Percentiles rank a stretch among this genome's conserved stretches.
Conservation (phyloP, 2,329 filamentous ascomycete genomes). For the Fusarium sambucinum region DNA sequence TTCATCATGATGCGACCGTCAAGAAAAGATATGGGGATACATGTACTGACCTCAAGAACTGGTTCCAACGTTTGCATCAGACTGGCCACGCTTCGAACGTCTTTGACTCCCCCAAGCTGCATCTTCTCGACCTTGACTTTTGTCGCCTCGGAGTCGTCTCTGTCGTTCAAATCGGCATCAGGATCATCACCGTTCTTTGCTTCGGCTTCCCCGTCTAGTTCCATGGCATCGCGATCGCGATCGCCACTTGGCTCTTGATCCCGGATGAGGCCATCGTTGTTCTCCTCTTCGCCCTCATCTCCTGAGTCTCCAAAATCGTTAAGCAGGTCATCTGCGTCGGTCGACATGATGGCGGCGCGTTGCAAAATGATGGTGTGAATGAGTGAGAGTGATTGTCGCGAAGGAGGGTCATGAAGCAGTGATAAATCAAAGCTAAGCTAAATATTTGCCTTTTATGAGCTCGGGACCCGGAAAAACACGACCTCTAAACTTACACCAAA, state of each 20-base stretch:
- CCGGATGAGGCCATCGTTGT: conserved; percentile 62
- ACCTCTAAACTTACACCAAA: not conserved
- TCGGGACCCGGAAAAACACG: not conserved
- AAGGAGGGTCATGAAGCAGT: conserved; percentile 17
- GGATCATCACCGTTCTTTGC: conserved; percentile 67
- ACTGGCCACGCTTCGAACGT: conserved; percentile 82
- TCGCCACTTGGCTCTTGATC: conserved; percentile 55
- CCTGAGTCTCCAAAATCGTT: conserved; percentile 76
- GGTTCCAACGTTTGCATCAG: conserved; percentile 86
- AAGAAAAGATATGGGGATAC: conserved; percentile 38
- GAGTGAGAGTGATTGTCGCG: conserved; percentile 30
- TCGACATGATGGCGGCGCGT: conserved; percentile 74
- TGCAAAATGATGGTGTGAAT: conserved; percentile 14
- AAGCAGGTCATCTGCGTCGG: conserved; percentile 90
- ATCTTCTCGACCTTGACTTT: conserved; percentile 87
- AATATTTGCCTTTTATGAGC: conserved; percentile 33
- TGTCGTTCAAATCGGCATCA: conserved; percentile 59
- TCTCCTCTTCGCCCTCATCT: conserved; percentile 76
- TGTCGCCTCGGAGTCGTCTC: conserved; percentile 74
- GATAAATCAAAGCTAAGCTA: conserved; percentile 24
- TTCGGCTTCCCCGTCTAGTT: conserved; percentile 50
- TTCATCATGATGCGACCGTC: conserved; percentile 41
- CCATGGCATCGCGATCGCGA: conserved; percentile 66
- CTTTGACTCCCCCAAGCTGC: conserved; percentile 78
- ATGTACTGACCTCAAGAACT: conserved; percentile 79